Base-by-base conservation (phyloP, 805 yeast genomes). In the Lipomyces sp. region DNA sequence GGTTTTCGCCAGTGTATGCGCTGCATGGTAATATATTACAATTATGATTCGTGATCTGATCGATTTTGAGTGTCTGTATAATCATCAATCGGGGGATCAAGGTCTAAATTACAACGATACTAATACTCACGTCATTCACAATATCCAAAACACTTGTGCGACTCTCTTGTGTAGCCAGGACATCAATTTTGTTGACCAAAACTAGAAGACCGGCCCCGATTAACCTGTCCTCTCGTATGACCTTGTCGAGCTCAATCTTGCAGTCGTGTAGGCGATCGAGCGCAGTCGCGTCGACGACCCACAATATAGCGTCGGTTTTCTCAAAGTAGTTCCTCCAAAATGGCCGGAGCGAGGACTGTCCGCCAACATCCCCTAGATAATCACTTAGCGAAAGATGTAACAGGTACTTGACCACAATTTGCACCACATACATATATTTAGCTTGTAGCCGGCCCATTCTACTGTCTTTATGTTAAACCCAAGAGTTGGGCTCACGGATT, bases 311-410 rank as follows among this genome's bases (percentile, higher is more conserved):
- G 72, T 93, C 93, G 0, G 90, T 86, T 72, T 85, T 86, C 70
- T 92, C 97, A 74, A 90, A 93, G 77, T 94, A 93, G 78, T 93
- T 94, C 73, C 90, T 87, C 98, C 98, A 93, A 81, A 92, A 92
- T 18, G 93, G 87, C 57, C 98, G 80, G 53, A 93, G 80, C 1
- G 94, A 84, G 56, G 83, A 79, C 76, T 93, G 98, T 1, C 98
- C 98, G 4, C 98, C 98, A 11, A 93, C 87, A 74, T 91, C 97
- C 98, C 96, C 73, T 67, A 39, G n/a, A 24, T n/a, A 11, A 51
- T 29, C 4, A 24, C 15, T 65, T 35, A 64, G 51, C 42, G 33
- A n/a, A 37, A 29, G 18, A 24, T 29, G 39, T 10, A 6, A 5
- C 34, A 4, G 33, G 18, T 11, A 29, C 2, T 33, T 18, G 32